Base-by-base conservation (phyloP, 2,329 filamentous ascomycete species). In the Zalaria obscura region DNA sequence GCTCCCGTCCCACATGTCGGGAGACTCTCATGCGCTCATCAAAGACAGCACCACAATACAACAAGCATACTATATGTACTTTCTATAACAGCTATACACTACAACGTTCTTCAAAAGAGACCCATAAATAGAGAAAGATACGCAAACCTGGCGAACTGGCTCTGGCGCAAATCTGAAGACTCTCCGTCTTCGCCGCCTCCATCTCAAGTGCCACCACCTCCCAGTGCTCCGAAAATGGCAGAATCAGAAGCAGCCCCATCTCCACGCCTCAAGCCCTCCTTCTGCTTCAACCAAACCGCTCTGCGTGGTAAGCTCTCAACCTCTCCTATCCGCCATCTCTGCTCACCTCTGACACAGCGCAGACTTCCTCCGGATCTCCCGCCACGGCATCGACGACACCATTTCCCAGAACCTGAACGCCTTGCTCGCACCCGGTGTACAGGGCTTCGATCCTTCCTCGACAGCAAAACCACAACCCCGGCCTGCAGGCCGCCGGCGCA, bases 391-490 rank as follows among this genome's bases (percentile, higher is more conserved):
- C 55, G 91, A 98, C 63, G 91, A 98, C 63, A 86, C 83, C 36
- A 96, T 98, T 55, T 78, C 78, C 1, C 88, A 94, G 56, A 89
- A 93, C 54, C 76, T 98, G 46, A 96, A 96, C 66, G 85, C 86
- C 1, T 73, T 96, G 32, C 66, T 85, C 36, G 88, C 81, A 1
- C 89, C 89, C 0, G 72, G 83, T 8, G 67, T 69, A 36, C 62
- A 64, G 33, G 76, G 78, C 10, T 96, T 94, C 62, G 82, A 94
- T 56, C 83, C 89, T 1, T 65, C 72, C 0, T 88, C 84, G 1
- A 93, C 86, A 1, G 74, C 78, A 1, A 66, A 72, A 9, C 75
- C 80, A 40, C 67, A 69, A 25, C 66, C 74, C 2, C 64, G 69
- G 34, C 63, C 74, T 0, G 52, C 65, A 27, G 57, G 57, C 4